Percentiles rank a stretch among this genome's conserved stretches.
phyloP scores from a whole-genome alignment of 2,329 filamentous ascomycete genomes.

The Monosporascus sp. region DNA sequence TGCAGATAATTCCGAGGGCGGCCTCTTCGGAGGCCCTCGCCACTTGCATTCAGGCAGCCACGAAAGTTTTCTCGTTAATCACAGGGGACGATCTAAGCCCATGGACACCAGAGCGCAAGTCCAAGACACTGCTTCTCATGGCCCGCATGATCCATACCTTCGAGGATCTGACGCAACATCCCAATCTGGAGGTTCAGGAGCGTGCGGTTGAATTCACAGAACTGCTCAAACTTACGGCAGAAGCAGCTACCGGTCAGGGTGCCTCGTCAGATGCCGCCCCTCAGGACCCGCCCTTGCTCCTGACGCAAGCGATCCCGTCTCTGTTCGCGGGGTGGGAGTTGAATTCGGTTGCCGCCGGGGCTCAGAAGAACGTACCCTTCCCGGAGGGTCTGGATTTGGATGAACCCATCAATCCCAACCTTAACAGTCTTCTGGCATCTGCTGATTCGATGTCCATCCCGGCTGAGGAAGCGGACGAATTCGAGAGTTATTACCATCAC shows the following conservation, averaged over 20 bases:
- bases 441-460: conserved; percentile 45
- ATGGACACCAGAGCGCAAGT: conserved; percentile 72
- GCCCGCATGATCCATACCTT: conserved; percentile 77
- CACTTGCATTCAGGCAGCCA: conserved; percentile 74
- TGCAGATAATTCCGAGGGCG: conserved; percentile 59
- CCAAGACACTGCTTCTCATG: conserved; percentile 70
- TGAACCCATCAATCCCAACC: conserved; percentile 71
- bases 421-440: conserved; percentile 61
- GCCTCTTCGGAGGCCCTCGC: conserved; percentile 63
- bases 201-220: conserved; percentile 89
- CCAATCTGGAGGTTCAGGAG: conserved; percentile 90
- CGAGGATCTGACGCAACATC: conserved; percentile 74
- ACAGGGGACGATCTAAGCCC: conserved; percentile 57
- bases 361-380: conserved; percentile 80
- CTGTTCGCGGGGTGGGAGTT: conserved; percentile 83
- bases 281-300: conserved; percentile 71
- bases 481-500: conserved; percentile 61
- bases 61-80: conserved; percentile 76
- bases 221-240: conserved; percentile 77
- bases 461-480: conserved; percentile 57
- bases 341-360: conserved; percentile 80
- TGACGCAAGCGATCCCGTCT: conserved; percentile 86
- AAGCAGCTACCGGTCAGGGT: conserved; percentile 68
- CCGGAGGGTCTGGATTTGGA: conserved; percentile 75
- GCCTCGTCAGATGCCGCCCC: conserved; percentile 46